Percentiles rank a stretch among this genome's conserved stretches.
Evolutionary conservation across 495 filamentous ascomycete genomes (phyloP).

Genomic region (Glutinoglossum americanum): DNA sequence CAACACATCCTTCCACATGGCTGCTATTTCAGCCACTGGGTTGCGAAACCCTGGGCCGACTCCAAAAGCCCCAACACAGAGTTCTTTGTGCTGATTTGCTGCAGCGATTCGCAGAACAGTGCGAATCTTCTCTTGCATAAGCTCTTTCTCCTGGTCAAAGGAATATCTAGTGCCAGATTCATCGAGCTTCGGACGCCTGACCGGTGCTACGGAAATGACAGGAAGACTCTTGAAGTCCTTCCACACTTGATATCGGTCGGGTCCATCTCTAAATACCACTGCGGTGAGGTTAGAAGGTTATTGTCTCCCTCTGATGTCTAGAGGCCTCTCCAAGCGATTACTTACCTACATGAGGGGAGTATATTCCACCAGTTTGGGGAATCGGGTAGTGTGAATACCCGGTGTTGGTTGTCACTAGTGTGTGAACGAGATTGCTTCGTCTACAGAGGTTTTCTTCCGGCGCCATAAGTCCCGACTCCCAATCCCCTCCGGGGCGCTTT

Average conservation of each 20-base stretch:
- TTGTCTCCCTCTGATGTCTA: background rate
- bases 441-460: conserved; percentile 53
- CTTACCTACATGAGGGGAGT: conserved; percentile 41
- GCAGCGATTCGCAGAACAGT: conserved; percentile 45
- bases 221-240: conserved; percentile 27
- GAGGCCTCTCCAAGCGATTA: background rate
- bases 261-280: conserved; percentile 32
- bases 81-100: conserved; percentile 29
- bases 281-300: background rate
- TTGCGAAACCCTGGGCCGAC: conserved; percentile 48
- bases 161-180: conserved; percentile 41
- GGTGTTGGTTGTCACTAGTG: conserved; percentile 24
- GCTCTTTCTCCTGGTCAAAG: conserved; percentile 42
- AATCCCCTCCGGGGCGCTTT: conserved; percentile 51
- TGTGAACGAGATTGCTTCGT: conserved; percentile 45
- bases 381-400: conserved; percentile 41
- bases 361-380: conserved; percentile 39
- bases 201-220: conserved; percentile 49
- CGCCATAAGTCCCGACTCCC: conserved; percentile 49
- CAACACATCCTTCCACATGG: conserved; percentile 45
- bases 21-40: conserved; percentile 41
- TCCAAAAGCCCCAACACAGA: conserved; percentile 52
- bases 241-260: conserved; percentile 24
- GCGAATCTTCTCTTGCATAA: conserved; percentile 51
- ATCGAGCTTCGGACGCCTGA: conserved; percentile 47